Conservation (phyloP, 2,329 filamentous ascomycete species). For the Aspergillus ustus region DNA sequence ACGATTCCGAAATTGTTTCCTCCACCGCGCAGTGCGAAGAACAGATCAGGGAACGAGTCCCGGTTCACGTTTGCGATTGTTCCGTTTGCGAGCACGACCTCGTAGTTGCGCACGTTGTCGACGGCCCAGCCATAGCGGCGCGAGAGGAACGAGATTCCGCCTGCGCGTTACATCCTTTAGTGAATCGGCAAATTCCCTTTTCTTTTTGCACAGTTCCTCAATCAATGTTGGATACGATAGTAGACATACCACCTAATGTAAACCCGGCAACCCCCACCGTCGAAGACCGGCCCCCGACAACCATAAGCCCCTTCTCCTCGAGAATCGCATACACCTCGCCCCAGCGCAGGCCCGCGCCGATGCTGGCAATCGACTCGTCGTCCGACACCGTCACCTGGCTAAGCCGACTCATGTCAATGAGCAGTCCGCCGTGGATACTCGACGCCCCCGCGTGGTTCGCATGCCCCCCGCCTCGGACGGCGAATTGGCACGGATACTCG, state of each 20-base stretch:
- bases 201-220: too few relatives aligned
- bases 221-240: too few relatives aligned
- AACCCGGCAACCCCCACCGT: background rate
- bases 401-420: background rate
- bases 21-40: background rate
- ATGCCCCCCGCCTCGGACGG: background rate
- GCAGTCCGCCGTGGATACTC: background rate
- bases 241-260: background rate
- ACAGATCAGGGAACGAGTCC: background rate
- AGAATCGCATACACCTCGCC: background rate
- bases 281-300: background rate
- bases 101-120: slow-evolving; percentile 6
- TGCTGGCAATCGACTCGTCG: background rate
- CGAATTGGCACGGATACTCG: background rate
- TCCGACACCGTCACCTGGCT: background rate
- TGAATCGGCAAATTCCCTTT: too few relatives aligned
- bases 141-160: slow-evolving; percentile 7
- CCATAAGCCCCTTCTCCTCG: background rate
- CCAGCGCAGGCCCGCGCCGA: background rate
- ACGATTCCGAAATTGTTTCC: background rate
- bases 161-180: too few relatives aligned
- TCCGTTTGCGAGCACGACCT: slow-evolving; percentile 6
- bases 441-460: background rate
- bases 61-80: background rate
- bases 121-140: slow-evolving; percentile 6